Evolutionary conservation across 768 basidiomycete genomes (phyloP), one percentile per base, ranked within the genome.

Genomic region (Cystobasidium tubakii): DNA sequence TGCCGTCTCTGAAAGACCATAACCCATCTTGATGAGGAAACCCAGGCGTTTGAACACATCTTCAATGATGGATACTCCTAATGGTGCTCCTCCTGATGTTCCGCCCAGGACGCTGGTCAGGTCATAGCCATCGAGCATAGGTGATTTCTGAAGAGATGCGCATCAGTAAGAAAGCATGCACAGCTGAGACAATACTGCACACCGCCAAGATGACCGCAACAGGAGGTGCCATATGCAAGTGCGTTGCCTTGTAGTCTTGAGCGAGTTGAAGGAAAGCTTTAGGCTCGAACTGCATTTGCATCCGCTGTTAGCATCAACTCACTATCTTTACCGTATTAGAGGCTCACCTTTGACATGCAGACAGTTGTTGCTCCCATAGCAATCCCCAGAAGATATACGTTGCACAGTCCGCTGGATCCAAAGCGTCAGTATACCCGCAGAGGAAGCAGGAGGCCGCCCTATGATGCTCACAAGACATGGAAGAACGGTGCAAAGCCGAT

Each of bases 181-280:
- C n/a, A n/a, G n/a, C n/a, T n/a, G n/a, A n/a, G n/a, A n/a, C n/a
- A n/a, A n/a, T n/a, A n/a, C n/a, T n/a, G n/a, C 57, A 15, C 27
- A 29, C 57, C 2, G 79, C 79, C 43, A 80, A 73, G 0, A 77
- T 77, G 42, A 80, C 78, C 25, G 80, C 80, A 46, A 80, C 66
- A 23, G 80, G 80, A 15, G 80, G 79, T 17, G 77, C 78, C 66
- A 80, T 78, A 76, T 80, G 80, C 10, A 79, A 74, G 75, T 79
- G 77, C 1, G 80, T 80, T 0, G 77, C 76, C 0, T 75, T 74
- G n/a, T 77, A 66, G 17, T 77, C 75, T 36, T 78, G 74, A n/a
- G 75, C 76, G 29, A 79, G 75, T 25, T 34, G 50, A 19, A 80
- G 75, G 78, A 77, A 80, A 19, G 76, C 27, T 0, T 66, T 73